Evolutionary conservation across 2,329 filamentous ascomycete genomes (phyloP).

Genomic region (Xylaria sp.): DNA sequence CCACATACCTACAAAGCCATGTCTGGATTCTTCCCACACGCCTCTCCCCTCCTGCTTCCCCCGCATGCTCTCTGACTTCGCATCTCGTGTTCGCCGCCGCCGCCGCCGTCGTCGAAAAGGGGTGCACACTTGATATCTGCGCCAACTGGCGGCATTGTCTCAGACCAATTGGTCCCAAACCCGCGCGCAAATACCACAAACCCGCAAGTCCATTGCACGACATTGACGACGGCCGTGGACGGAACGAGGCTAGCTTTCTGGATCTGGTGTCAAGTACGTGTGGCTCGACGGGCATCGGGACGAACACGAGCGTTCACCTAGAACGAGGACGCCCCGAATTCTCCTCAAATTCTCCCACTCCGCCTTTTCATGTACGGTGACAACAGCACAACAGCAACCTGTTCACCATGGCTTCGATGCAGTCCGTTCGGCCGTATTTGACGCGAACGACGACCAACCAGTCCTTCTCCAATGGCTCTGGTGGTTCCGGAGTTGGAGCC

Average conservation of each 20-base stretch:
- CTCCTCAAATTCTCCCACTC: too few species aligned
- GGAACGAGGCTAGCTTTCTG: neutral
- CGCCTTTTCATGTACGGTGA: too few species aligned
- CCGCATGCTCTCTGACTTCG: slow-evolving; percentile 17
- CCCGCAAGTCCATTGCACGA: neutral
- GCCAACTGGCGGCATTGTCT: slow-evolving; percentile 7
- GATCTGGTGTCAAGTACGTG: neutral
- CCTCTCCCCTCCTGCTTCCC: neutral
- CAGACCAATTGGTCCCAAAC: neutral
- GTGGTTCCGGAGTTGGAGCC: neutral
- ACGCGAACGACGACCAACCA: slow-evolving; percentile 54
- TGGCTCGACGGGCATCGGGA: slow-evolving; percentile 10
- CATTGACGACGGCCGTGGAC: slow-evolving; percentile 6
- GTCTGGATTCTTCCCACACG: slow-evolving; percentile 47
- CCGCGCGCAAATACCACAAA: neutral
- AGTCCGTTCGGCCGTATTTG: slow-evolving; percentile 56
- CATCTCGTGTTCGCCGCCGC: neutral
- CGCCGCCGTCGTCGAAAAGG: slow-evolving; percentile 9
- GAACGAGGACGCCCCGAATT: neutral
- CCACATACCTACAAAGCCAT: slow-evolving; percentile 50
- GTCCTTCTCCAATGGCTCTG: slow-evolving; percentile 48
- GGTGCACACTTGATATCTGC: neutral
- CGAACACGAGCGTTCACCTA: neutral
- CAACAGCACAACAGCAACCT: neutral
- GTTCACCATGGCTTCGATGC: slow-evolving; percentile 42